These are phyloP conservation scores for Dictyostelium discoideum DNA, from an alignment of 78 protist species.

Conservation along the genomic window DNA sequence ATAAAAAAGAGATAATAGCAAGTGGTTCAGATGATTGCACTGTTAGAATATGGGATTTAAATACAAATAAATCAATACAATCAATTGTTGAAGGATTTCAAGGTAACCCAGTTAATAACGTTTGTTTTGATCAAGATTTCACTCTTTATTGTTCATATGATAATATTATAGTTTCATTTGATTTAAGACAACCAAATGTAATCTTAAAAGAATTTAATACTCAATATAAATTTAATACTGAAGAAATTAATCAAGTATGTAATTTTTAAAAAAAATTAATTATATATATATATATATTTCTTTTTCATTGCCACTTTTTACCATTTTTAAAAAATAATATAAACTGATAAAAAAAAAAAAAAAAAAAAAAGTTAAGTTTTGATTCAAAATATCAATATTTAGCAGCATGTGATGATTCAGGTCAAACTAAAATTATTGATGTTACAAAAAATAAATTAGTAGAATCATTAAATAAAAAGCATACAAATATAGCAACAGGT, in stretches of 20 bases:
- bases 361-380: background rate
- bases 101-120: slow-evolving; percentile 31
- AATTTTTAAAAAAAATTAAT: background rate
- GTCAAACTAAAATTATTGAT: slow-evolving; percentile 68
- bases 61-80: slow-evolving; percentile 5
- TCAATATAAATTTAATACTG: slow-evolving; percentile 18
- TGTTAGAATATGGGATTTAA: slow-evolving; percentile 62
- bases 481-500: slow-evolving; percentile 64
- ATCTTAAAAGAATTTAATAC: slow-evolving; percentile 15
- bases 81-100: slow-evolving; percentile 3
- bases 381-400: slow-evolving; percentile 65
- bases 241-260: slow-evolving; percentile 59
- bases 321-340: too few relatives aligned
- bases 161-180: slow-evolving; percentile 20
- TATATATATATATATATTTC: too few relatives aligned
- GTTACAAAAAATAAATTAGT: slow-evolving; percentile 14
- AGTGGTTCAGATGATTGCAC: slow-evolving; percentile 48
- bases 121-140: slow-evolving; percentile 28
- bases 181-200: slow-evolving; percentile 17
- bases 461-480: slow-evolving; percentile 49
- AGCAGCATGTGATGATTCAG: slow-evolving; percentile 77
- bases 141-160: slow-evolving; percentile 53
- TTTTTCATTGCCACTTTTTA: background rate
- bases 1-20: background rate
- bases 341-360: background rate